Conservation (phyloP, 805 yeast genomes). For the Zygosaccharomyces bisporus region DNA sequence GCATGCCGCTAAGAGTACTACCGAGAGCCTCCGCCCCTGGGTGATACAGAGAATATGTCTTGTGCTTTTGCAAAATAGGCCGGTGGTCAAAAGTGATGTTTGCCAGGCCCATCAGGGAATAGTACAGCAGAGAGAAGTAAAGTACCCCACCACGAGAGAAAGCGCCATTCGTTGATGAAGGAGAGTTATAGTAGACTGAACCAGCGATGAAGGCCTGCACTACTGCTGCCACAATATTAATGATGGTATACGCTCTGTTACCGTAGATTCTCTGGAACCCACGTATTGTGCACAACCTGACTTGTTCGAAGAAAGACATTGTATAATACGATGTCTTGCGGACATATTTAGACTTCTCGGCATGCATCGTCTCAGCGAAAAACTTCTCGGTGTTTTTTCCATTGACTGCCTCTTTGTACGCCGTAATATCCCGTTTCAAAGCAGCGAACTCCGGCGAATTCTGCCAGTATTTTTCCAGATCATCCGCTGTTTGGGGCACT, state of each 20-base stretch:
- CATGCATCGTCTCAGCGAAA: conserved; percentile 31
- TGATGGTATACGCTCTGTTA: conserved; percentile 42
- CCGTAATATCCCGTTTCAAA: conserved; percentile 19
- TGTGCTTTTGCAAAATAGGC: conserved; percentile 66
- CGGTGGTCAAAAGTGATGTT: conserved; percentile 62
- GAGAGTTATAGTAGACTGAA: conserved; percentile 48
- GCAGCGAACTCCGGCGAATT: conserved; percentile 26
- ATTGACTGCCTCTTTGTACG: conserved; percentile 36
- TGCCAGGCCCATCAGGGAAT: conserved; percentile 56
- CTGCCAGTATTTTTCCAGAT: conserved; percentile 42
- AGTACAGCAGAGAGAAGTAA: conserved; percentile 49
- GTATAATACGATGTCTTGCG: conserved; percentile 30
- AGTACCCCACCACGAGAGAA: conserved; percentile 51
- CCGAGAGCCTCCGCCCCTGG: conserved; percentile 74
- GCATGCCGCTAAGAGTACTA: conserved; percentile 55
- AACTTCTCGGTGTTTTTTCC: conserved; percentile 37
- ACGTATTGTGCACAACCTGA: conserved; percentile 43
- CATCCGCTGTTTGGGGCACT: conserved; percentile 42
- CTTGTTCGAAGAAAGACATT: conserved; percentile 39
- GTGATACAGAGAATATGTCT: conserved; percentile 64
- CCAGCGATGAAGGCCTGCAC: conserved; percentile 44
- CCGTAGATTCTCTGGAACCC: conserved; percentile 44
- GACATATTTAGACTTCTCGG: conserved; percentile 29
- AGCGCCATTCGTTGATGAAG: conserved; percentile 44
- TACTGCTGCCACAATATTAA: conserved; percentile 42